phyloP scores from a whole-genome alignment of 257 asterid genomes.

The Nicotiana undulata region DNA sequence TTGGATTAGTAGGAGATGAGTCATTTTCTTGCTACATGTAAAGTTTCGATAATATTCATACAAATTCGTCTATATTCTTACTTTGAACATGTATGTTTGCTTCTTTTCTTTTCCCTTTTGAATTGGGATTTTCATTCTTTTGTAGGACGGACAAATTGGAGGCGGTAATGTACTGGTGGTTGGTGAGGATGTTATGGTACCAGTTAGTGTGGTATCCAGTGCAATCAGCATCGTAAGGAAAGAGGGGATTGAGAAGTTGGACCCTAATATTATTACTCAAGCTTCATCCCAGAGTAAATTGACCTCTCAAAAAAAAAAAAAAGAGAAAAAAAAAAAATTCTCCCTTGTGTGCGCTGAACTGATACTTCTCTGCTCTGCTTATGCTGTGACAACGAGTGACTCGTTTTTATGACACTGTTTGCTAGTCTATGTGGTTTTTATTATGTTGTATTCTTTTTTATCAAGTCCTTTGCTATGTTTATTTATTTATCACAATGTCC shows the following conservation, averaged over 20 bases:
- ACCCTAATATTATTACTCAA: constrained; percentile 63
- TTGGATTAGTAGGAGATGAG: neutral
- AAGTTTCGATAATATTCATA: neutral
- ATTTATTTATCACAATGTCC: neutral
- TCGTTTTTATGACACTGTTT: neutral
- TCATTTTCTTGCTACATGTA: neutral
- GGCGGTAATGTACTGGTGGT: constrained; percentile 46
- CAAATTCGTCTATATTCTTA: neutral
- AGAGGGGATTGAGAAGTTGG: constrained; percentile 38
- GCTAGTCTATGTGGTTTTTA: neutral
- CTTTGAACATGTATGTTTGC: neutral
- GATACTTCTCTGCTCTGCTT: neutral
- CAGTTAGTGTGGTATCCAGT: constrained; percentile 33
- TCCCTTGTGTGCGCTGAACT: neutral
- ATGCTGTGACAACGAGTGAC: neutral
- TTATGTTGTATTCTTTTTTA: neutral
- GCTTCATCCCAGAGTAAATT: constrained; percentile 51
- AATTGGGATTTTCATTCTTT: neutral
- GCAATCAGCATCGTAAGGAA: constrained; percentile 46
- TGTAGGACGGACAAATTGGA: constrained; percentile 36
- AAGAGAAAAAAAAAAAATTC: too few relatives aligned
- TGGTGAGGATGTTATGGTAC: constrained; percentile 44
- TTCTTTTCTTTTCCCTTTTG: neutral
- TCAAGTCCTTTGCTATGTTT: neutral
- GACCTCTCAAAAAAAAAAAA: too few relatives aligned